Evolutionary conservation across 176 grass and related monocot species (phyloP).

Genomic region (Avena insularis): DNA sequence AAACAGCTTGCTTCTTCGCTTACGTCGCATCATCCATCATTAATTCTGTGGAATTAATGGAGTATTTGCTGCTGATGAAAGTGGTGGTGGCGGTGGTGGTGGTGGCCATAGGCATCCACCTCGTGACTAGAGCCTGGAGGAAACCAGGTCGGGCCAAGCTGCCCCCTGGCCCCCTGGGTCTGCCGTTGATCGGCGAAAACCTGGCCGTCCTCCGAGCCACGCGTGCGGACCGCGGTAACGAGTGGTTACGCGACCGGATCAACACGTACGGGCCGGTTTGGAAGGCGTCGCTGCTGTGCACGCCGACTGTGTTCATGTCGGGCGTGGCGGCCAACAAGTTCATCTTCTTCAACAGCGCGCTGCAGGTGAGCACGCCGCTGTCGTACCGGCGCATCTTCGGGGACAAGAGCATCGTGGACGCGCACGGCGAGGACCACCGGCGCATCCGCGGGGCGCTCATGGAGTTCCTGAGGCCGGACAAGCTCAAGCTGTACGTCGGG

Average conservation of each 20-base stretch:
- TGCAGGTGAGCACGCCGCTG: constrained; percentile 37
- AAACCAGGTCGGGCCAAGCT: constrained; percentile 14
- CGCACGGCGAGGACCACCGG: constrained; percentile 45
- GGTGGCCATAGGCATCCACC: constrained; percentile 12
- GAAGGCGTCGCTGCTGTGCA: constrained; percentile 58
- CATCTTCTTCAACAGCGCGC: constrained; percentile 40
- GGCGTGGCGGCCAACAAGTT: constrained; percentile 48
- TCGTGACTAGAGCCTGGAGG: neutral
- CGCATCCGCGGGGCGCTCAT: constrained; percentile 43
- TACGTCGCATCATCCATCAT: no score
- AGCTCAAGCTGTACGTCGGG: constrained; percentile 32
- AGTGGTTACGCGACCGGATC: neutral
- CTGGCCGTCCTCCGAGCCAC: constrained; percentile 52
- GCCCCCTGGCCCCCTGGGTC: constrained; percentile 51
- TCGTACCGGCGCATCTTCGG: constrained; percentile 44
- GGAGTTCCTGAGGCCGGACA: constrained; percentile 42
- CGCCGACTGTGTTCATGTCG: constrained; percentile 40
- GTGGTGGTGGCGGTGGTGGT: no score
- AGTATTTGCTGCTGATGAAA: no score
- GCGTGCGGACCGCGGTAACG: constrained; percentile 10
- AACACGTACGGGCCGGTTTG: constrained; percentile 53
- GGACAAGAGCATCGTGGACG: constrained; percentile 36
- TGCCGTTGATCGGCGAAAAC: constrained; percentile 58
- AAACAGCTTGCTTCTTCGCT: no score
- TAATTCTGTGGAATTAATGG: no score